Base-by-base conservation (phyloP, 768 basidiomycete genomes). In the Boletus insuetus region DNA sequence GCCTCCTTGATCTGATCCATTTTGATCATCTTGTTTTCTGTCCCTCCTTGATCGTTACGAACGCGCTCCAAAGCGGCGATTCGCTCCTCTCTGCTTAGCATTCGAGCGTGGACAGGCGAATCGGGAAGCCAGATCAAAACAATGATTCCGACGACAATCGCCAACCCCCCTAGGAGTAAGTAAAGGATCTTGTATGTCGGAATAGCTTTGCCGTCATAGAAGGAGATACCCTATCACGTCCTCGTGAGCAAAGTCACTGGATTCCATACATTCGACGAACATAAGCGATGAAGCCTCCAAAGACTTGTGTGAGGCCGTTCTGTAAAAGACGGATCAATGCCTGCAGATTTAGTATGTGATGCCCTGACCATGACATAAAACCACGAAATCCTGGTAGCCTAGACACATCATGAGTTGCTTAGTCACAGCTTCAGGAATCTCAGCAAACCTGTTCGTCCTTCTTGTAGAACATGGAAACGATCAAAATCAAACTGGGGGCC, bases 281-380 rank as follows among this genome's bases (percentile, higher is more conserved):
- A 62, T 83, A 87, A 51, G 85, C 84, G 39, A 84, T 77, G 49
- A 85, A 83, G 4, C 84, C 84, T 20, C 85, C 85, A 65, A 82
- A 85, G 12, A 82, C 72, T 54, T 76, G 77, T 0, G 84, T 85
- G 6, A 85, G 69, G 34, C 81, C 81, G 49, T 84, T 85, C 83
- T 85, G 58, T 43, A 41, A 35, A 53, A n/a, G n/a, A 29, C 3
- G 10, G 10, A 31, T 35, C 12, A 41, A 29, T 13, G 10, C 35
- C 41, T 56, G 17, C 7, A 40, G 11, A 31, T n/a, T 16, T 14
- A 38, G 38, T 43, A 45, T 31, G 8, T 51, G 8, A 29, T 13
- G 31, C 49, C 37, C 65, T 22, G 62, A 82, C 84, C 82, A 85
- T 84, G 31, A 84, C 75, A 67, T 86, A 87, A 68, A 86, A 86